Conservation (phyloP, 257 asterid species). For the Solanum arcanum region DNA sequence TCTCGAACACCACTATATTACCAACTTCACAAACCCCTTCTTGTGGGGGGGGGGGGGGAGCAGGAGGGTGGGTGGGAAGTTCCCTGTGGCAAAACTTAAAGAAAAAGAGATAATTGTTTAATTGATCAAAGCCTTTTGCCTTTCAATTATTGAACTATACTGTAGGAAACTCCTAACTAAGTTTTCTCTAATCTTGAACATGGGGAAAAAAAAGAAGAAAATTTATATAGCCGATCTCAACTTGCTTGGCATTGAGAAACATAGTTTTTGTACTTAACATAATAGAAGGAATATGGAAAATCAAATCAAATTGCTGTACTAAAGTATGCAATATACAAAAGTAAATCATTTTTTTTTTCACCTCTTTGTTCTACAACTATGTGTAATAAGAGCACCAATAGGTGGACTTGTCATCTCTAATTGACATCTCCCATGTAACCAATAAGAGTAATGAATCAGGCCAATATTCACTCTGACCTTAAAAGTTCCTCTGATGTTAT, state of each 20-base stretch:
- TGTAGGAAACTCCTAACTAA: background rate
- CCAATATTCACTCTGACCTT: conserved; percentile 52
- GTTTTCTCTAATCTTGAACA: background rate
- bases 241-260: background rate
- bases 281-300: background rate
- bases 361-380: conserved; percentile 63
- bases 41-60: background rate
- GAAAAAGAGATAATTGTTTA: background rate
- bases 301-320: background rate
- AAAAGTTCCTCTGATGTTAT: conserved; percentile 48
- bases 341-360: background rate
- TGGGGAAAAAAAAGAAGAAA: background rate
- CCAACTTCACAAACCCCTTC: background rate
- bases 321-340: background rate
- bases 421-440: conserved; percentile 59
- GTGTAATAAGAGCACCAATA: conserved; percentile 39
- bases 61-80: background rate
- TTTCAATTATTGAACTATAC: background rate
- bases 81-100: background rate
- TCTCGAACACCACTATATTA: background rate
- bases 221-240: background rate
- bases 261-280: background rate
- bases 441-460: conserved; percentile 46
- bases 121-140: background rate
- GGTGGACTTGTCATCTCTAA: conserved; percentile 89